phyloP scores from a whole-genome alignment of 805 yeast species.

The Pichia insulana region DNA sequence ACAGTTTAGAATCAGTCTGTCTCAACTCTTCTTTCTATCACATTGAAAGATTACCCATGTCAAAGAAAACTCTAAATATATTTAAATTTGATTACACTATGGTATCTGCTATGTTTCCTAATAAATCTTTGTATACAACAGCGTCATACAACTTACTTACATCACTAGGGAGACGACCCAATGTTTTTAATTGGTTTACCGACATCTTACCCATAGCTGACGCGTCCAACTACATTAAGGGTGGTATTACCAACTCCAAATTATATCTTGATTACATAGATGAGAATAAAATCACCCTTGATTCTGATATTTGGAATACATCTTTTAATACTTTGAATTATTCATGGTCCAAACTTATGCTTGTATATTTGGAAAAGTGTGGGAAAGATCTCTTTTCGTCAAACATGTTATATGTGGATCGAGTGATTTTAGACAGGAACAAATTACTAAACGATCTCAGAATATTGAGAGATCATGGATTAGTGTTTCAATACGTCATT shows the following conservation, averaged over 20 bases:
- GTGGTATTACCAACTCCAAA: not conserved
- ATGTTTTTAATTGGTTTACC: constrained; percentile 3
- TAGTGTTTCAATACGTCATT: not conserved
- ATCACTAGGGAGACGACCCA: not conserved
- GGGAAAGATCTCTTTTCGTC: not conserved
- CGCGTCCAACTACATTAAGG: too few species aligned
- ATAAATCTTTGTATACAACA: constrained; percentile 1
- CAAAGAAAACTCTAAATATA: constrained; percentile 1
- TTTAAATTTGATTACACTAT: constrained; percentile 6
- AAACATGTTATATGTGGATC: constrained; percentile 4
- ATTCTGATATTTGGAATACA: not conserved
- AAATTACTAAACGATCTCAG: constrained; percentile 1
- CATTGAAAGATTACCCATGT: not conserved
- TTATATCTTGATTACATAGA: not conserved
- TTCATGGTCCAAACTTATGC: constrained; percentile 2
- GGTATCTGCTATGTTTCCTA: not conserved
- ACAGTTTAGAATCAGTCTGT: not conserved
- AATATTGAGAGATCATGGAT: not conserved
- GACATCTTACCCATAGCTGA: constrained; percentile 1
- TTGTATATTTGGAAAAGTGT: not conserved
- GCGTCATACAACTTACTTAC: not conserved
- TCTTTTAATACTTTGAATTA: not conserved
- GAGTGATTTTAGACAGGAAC: not conserved
- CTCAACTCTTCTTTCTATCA: not conserved
- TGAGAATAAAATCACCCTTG: not conserved